These are phyloP conservation scores for Hymenoscyphus albidus DNA, from an alignment of 2,329 filamentous ascomycete genomes.

Conservation along the genomic window DNA sequence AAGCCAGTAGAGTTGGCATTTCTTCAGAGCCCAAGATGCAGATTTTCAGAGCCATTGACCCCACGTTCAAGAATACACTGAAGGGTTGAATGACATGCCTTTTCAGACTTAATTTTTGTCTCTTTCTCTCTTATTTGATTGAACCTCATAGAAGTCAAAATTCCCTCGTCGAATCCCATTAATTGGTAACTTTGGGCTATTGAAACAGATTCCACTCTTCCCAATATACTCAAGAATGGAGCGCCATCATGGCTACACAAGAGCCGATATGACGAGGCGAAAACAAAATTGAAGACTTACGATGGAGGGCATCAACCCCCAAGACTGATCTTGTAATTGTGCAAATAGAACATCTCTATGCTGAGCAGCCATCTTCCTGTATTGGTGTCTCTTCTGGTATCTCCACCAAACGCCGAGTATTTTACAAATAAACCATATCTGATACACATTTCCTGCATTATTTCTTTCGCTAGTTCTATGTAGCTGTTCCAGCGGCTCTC, in stretches of 20 bases:
- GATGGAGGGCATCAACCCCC: neutral
- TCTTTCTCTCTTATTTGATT: too few relatives aligned
- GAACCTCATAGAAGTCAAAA: neutral
- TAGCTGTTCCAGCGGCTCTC: neutral
- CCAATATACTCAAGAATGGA: neutral
- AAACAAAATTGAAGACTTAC: neutral
- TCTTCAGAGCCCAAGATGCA: constrained; percentile 1
- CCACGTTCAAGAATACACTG: neutral
- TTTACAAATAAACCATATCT: constrained; percentile 27
- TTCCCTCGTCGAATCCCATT: neutral
- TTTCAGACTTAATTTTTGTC: neutral
- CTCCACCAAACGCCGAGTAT: constrained; percentile 31
- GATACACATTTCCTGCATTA: constrained; percentile 22
- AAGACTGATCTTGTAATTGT: neutral
- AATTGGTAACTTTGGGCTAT: neutral
- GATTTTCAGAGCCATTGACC: neutral
- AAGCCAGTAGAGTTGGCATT: neutral
- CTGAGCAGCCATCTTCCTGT: constrained; percentile 4
- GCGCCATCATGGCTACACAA: neutral
- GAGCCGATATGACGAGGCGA: neutral
- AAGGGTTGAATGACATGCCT: neutral
- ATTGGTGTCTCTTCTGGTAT: constrained; percentile 15
- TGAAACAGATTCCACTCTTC: neutral
- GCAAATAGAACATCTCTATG: neutral
- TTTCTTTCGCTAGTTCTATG: constrained; percentile 31